A percentile compares a stretch with the other conserved stretches of the same genome.
These are phyloP conservation scores for Wallacemonas sp. DNA, from an alignment of 208 protist genomes.

Conservation along the genomic window DNA sequence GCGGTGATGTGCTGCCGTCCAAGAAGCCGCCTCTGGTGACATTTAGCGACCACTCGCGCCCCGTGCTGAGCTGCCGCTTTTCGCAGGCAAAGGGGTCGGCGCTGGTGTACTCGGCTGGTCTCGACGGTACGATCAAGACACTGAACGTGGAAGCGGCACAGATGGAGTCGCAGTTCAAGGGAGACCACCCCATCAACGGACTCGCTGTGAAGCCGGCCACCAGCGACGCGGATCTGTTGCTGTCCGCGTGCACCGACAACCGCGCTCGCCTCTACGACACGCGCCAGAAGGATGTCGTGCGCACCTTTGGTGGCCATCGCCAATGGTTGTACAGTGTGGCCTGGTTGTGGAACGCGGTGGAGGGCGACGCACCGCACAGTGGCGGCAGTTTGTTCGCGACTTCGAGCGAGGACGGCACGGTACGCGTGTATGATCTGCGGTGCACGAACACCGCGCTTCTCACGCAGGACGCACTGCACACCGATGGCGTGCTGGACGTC, in stretches of 20 bases:
- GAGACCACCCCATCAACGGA: slow-evolving; percentile 72
- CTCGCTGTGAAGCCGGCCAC: slow-evolving; percentile 47
- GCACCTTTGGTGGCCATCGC: slow-evolving; percentile 72
- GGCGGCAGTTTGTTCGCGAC: slow-evolving; percentile 55
- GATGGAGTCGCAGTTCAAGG: slow-evolving; percentile 40
- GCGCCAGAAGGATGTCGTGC: slow-evolving; percentile 43
- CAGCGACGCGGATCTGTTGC: slow-evolving; percentile 48
- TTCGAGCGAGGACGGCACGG: slow-evolving; percentile 63
- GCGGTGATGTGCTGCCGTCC: slow-evolving; percentile 30
- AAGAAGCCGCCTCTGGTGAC: slow-evolving; percentile 68
- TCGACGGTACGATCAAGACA: slow-evolving; percentile 70
- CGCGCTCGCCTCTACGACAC: slow-evolving; percentile 79
- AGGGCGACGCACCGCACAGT: slow-evolving; percentile 22
- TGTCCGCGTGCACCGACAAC: slow-evolving; percentile 82
- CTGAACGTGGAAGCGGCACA: slow-evolving; percentile 51
- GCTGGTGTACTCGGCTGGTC: slow-evolving; percentile 64
- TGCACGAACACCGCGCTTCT: slow-evolving; percentile 55
- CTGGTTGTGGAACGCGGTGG: slow-evolving; percentile 64
- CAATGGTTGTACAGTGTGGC: slow-evolving; percentile 82
- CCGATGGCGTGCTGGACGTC: slow-evolving; percentile 78
- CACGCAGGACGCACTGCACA: slow-evolving; percentile 74
- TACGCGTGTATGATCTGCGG: slow-evolving; percentile 77
- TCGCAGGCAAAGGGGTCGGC: slow-evolving; percentile 31
- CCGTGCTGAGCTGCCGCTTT: slow-evolving; percentile 72
- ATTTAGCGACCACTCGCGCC: slow-evolving; percentile 80